Percentiles rank a stretch among this genome's conserved stretches.
These are phyloP conservation scores for Cucumis melo DNA, from an alignment of 306 rosid species.

Conservation along the genomic window DNA sequence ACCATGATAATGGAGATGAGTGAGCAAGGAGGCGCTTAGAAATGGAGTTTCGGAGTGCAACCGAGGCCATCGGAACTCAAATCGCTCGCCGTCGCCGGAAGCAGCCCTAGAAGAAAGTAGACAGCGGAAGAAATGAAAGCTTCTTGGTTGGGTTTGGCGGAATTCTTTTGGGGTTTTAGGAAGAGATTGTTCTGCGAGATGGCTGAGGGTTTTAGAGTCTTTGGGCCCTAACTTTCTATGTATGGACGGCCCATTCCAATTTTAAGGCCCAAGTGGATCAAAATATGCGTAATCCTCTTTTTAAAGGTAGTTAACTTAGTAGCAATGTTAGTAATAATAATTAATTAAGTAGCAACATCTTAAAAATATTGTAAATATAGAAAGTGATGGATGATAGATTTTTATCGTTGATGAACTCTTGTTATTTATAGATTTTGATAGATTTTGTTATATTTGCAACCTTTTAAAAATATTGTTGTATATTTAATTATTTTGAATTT, in stretches of 20 bases:
- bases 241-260: neutral
- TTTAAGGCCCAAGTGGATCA: neutral
- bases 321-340: too few relatives aligned
- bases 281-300: neutral
- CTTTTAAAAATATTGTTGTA: too few relatives aligned
- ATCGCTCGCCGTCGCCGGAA: neutral
- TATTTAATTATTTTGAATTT: too few relatives aligned
- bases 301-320: too few relatives aligned
- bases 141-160: constrained; percentile 12
- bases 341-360: too few relatives aligned
- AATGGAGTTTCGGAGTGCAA: constrained; percentile 39
- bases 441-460: too few relatives aligned
- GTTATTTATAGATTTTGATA: too few relatives aligned
- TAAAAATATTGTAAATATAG: too few relatives aligned
- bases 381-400: too few relatives aligned
- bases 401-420: too few relatives aligned
- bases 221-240: neutral
- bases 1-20: constrained; percentile 41
- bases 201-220: constrained; percentile 22
- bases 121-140: neutral
- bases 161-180: constrained; percentile 11
- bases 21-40: constrained; percentile 42
- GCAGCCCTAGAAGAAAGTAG: constrained; percentile 5
- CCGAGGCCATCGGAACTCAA: constrained; percentile 43
- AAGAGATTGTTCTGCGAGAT: constrained; percentile 3